A percentile compares a stretch with the other conserved stretches of the same genome.
Conservation (phyloP, 2,329 filamentous ascomycete genomes). For the Trichophyton mentagrophytes region DNA sequence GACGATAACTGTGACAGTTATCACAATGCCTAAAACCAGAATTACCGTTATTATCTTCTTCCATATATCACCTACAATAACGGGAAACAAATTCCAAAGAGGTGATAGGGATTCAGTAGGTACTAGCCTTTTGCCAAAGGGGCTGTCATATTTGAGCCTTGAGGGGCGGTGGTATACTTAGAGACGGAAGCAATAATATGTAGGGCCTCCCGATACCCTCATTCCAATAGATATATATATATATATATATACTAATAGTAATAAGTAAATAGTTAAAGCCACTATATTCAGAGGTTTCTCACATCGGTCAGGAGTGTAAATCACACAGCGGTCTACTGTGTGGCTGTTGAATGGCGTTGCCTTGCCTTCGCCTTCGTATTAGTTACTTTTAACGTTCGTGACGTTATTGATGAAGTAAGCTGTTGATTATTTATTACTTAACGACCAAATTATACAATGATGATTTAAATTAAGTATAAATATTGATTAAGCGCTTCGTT, state of each 20-base stretch:
- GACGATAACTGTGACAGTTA: constrained; percentile 48
- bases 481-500: no score
- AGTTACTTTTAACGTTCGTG: no score
- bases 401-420: no score
- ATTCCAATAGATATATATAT: not conserved
- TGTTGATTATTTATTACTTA: no score
- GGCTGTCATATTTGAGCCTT: constrained; percentile 28
- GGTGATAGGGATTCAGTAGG: not conserved
- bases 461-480: no score
- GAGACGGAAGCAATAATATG: not conserved
- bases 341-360: not conserved
- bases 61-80: not conserved
- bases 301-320: not conserved
- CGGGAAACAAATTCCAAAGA: not conserved
- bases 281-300: not conserved
- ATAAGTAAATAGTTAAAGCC: no score
- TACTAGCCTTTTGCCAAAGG: constrained; percentile 37
- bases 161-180: not conserved
- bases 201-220: not conserved
- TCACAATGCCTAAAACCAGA: constrained; percentile 43
- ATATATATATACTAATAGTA: no score
- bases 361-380: not conserved
- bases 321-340: not conserved
- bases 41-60: constrained; percentile 7
- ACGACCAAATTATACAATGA: no score